Evolutionary conservation across 2,329 filamentous ascomycete genomes (phyloP), one percentile per base, ranked within the genome.

Genomic region (Helotiales sp.): DNA sequence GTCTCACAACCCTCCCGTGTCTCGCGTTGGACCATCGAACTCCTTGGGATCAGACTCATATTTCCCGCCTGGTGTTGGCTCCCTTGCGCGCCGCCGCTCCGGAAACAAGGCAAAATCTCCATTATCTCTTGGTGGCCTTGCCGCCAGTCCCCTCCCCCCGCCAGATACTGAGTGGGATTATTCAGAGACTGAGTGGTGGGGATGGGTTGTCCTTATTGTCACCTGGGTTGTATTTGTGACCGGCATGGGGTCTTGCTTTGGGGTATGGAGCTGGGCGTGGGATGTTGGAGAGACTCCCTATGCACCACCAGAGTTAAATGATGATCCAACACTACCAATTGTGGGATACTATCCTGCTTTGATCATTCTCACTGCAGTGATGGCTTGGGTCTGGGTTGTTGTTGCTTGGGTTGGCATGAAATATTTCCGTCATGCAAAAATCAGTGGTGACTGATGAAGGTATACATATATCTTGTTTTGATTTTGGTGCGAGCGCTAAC

Each of bases 331-430:
- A 2, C 75, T 99, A 67, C 95, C 95, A 2, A 96, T 99, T 69
- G 90, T 96, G 10, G 95, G 96, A 9, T 99, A 99, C 74, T 99
- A 99, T 75, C 95, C 95, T 24, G 91, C 93, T 10, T 77, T 99
- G 69, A 90, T 98, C 63, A 95, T 98, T 58, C 78, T 98, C 65
- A 97, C 93, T 3, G 88, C 87, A 48, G 90, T 99, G 27, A 97
- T 99, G 90, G 92, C 93, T 17, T 99, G 95, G 95, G 91, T 98
- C 5, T 99, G 95, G 95, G 95, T 98, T 17, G 86, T 96, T 12
- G 87, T 96, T 57, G 95, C 96, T 10, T 99, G 95, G 95, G 88
- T 98, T 49, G 95, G 95, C 24, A 98, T 99, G 93, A 99, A 99
- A 73, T 98, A 98, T 74, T 99, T 99, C 71, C 86, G 93, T 66